Evolutionary conservation across 176 grass and related monocot species (phyloP).

Genomic region (Bonia amplexicaulis): DNA sequence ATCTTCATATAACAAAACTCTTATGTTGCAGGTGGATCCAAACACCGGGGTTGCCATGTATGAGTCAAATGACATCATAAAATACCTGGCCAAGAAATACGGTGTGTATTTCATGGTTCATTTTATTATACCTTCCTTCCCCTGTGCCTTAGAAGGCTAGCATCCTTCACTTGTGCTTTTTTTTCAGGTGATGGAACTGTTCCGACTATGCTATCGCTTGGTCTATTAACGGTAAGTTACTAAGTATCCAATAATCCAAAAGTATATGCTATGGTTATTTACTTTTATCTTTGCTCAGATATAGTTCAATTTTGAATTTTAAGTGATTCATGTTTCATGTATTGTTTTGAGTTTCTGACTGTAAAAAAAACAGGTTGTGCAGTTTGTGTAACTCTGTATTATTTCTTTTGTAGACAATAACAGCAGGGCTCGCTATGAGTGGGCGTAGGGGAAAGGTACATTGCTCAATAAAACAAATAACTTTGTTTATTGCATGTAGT

Average conservation of each 20-base stretch:
- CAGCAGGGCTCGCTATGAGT: conserved; percentile 66
- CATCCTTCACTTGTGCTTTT: conserved; percentile 18
- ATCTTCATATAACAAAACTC: background rate
- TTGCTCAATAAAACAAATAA: background rate
- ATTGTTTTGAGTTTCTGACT: background rate
- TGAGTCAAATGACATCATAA: conserved; percentile 98
- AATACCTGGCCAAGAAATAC: conserved; percentile 74
- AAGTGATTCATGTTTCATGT: background rate
- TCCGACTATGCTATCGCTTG: conserved; percentile 85
- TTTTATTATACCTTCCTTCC: background rate
- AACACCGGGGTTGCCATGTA: conserved; percentile 92
- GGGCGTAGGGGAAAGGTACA: conserved; percentile 73
- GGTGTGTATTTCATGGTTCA: conserved; percentile 38
- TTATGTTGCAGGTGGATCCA: conserved; percentile 75
- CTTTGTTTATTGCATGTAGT: conserved; percentile 10
- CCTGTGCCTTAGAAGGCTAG: background rate
- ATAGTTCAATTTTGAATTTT: background rate
- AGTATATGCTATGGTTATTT: background rate
- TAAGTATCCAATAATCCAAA: background rate
- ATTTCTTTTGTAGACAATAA: conserved; percentile 57
- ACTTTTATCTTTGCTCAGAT: background rate
- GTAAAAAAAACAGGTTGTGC: background rate
- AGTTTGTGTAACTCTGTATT: background rate
- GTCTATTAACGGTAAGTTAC: conserved; percentile 72
- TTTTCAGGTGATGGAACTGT: conserved; percentile 80